Base-by-base conservation (phyloP, 495 filamentous ascomycete species). In the Xylaria intraflava region DNA sequence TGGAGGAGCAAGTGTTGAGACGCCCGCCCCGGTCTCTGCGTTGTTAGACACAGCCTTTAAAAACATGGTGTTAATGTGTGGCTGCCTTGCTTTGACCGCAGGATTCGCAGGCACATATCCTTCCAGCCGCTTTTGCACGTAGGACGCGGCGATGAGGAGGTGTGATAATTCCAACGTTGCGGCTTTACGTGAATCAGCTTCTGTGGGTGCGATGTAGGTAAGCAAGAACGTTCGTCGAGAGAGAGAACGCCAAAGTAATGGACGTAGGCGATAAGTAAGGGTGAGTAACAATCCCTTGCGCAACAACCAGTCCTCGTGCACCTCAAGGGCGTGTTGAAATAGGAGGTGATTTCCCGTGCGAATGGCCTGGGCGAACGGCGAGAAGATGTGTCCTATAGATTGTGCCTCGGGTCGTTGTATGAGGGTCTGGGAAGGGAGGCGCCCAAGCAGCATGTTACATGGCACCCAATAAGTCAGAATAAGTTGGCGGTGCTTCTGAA, bases 391-490 rank as follows among this genome's bases (percentile, higher is more conserved):
- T 1, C 72, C 75, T n/a, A 96, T 73, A 0, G 80, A 80, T 17
- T 72, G 68, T 6, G 88, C 82, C 72, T 96, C 93, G 0, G 86
- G 85, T 1, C 85, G 79, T 41, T 75, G 68, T 22, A 92, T 74
- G 8, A 96, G 73, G 19, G 66, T 50, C 11, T 66, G 56, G 0
- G 85, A 84, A 0, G 93, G 92, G 59, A 96, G 93, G 31, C 88
- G 86, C 9, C 90, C 93, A 43, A 94, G 77, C 31, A 95, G 80
- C 5, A 96, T 80, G 61, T 91, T 95, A 53, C 84, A 78, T 0
- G 90, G 77, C 46, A 95, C 85, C 40, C 95, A 82, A 62, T 91
- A 94, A 33, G 85, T 85, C 48, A 96, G 83, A 54, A 96, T 93
- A 27, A 84, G 73, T 0, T 82, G 81, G 50, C 89, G 81, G 64